Percentiles rank a stretch among this genome's conserved stretches.
These are phyloP conservation scores for Cordyceps fumosorosea DNA, from an alignment of 2,329 filamentous ascomycete species.

Conservation along the genomic window DNA sequence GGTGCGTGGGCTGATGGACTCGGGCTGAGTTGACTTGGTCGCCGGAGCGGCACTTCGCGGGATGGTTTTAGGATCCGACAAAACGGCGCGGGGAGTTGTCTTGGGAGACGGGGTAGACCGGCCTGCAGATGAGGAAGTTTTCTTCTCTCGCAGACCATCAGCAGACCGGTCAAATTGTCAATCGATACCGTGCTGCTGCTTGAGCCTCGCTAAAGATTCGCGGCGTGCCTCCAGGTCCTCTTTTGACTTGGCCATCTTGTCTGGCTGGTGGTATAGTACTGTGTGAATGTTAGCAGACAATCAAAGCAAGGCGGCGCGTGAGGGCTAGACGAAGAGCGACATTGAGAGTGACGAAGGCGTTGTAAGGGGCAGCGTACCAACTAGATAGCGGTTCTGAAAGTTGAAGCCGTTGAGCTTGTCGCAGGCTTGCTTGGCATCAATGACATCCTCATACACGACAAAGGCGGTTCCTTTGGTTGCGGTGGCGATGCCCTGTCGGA, in stretches of 20 bases:
- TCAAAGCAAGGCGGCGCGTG: background rate
- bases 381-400: conserved; percentile 98
- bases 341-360: background rate
- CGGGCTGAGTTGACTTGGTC: conserved; percentile 27
- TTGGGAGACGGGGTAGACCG: conserved; percentile 43
- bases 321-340: background rate
- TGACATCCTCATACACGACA: conserved; percentile 98
- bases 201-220: conserved; percentile 96
- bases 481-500: conserved; percentile 93
- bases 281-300: conserved; percentile 5
- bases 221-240: conserved; percentile 90
- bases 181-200: conserved; percentile 97
- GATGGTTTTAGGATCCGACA: conserved; percentile 37
- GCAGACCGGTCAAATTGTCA: conserved; percentile 75
- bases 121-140: conserved; percentile 49
- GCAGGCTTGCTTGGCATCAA: conserved; percentile 97
- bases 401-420: conserved; percentile 99
- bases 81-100: conserved; percentile 32
- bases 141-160: conserved; percentile 41
- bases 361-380: conserved; percentile 57
- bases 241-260: conserved; percentile 73
- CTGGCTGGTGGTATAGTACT: conserved; percentile 60
- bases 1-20: conserved; percentile 31
- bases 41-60: conserved; percentile 36
- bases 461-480: conserved; percentile 98